Conservation (phyloP, 225 moss, liverwort and hornwort genomes). For the Pleurozium schreberi region DNA sequence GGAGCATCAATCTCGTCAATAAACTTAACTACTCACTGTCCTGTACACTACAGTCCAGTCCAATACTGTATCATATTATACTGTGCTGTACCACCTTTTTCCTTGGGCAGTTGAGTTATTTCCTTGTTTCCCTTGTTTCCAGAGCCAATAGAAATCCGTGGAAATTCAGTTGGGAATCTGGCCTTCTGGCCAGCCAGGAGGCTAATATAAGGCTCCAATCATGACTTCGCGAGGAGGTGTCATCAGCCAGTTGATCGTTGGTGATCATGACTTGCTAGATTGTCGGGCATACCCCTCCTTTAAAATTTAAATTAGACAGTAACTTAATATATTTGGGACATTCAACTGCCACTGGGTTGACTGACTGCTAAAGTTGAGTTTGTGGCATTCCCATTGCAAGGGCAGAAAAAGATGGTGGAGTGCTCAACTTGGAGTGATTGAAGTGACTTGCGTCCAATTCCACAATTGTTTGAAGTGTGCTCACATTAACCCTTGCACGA, state of each 20-base stretch:
- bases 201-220: not conserved
- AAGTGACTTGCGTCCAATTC: no score
- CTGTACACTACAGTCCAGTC: no score
- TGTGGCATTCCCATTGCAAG: not conserved
- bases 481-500: no score
- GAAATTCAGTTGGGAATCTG: not conserved
- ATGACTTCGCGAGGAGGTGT: not conserved
- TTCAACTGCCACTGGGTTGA: not conserved
- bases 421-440: no score
- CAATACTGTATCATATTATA: no score
- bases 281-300: no score
- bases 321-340: not conserved
- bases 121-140: no score
- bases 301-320: no score
- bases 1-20: not conserved
- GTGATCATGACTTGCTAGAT: not conserved
- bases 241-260: not conserved
- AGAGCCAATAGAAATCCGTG: not conserved
- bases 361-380: not conserved
- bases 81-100: no score
- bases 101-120: no score
- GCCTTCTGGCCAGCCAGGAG: not conserved
- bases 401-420: not conserved
- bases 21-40: no score
- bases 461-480: not conserved